Conservation (phyloP, 495 filamentous ascomycete genomes). For the Hypoxylon lienhwacheense region DNA sequence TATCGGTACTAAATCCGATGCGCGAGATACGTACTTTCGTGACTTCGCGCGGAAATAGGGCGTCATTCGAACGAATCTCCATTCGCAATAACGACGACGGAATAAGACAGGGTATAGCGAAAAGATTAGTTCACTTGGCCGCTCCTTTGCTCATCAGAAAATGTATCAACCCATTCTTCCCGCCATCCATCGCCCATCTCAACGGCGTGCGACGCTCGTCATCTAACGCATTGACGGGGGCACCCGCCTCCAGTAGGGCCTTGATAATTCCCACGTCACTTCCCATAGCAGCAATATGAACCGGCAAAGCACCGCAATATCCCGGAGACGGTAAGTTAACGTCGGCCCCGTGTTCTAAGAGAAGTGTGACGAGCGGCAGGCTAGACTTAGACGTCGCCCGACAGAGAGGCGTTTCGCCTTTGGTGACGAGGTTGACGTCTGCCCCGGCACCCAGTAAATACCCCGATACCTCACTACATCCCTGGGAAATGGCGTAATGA, state of each 20-base stretch:
- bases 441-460: conserved; percentile 33
- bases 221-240: conserved; percentile 39
- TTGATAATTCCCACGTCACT: conserved; percentile 29
- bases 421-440: conserved; percentile 27
- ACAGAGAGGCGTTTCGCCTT: conserved; percentile 26
- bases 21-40: no score
- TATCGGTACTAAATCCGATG: no score
- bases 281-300: conserved; percentile 28
- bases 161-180: conserved; percentile 23
- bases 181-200: conserved; percentile 25
- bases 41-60: neutral
- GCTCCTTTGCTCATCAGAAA: conserved; percentile 27
- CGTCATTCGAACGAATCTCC: no score
- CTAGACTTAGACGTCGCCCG: conserved; percentile 28
- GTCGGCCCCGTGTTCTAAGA: conserved; percentile 12
- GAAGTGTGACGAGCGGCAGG: conserved; percentile 13
- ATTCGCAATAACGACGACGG: neutral
- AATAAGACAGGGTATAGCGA: neutral
- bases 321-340: conserved; percentile 13
- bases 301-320: conserved; percentile 18
- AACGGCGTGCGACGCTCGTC: conserved; percentile 36
- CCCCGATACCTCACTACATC: conserved; percentile 26
- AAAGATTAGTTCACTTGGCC: conserved; percentile 2
- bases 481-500: conserved; percentile 33
- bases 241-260: conserved; percentile 39